Conservation (phyloP, 2,329 filamentous ascomycete genomes). For the Didymella sp. region DNA sequence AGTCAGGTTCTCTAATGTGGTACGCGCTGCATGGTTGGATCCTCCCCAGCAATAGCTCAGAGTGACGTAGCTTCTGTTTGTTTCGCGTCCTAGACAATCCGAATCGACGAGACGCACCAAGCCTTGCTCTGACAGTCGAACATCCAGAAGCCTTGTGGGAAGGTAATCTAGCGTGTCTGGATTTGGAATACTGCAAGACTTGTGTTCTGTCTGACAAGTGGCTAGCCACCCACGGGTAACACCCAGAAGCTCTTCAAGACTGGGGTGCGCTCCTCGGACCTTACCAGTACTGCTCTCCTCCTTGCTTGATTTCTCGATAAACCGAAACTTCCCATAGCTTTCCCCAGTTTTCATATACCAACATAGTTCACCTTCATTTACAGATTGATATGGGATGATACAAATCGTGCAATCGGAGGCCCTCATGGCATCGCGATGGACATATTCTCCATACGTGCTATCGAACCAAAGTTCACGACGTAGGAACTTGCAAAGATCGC, state of each 20-base stretch:
- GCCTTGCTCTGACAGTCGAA: neutral
- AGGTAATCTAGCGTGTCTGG: no score
- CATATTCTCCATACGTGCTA: no score
- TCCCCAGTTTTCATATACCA: no score
- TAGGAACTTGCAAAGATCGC: neutral
- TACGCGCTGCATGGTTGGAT: neutral
- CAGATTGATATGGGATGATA: no score
- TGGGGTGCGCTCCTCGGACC: neutral
- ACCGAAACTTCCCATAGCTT: no score
- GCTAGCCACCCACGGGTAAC: neutral
- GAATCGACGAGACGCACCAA: neutral
- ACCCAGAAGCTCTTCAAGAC: neutral
- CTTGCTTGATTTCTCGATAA: no score
- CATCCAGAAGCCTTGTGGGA: neutral
- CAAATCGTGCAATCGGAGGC: no score
- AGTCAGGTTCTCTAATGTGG: neutral
- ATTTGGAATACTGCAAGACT: neutral
- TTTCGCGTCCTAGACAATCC: no score
- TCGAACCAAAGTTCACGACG: neutral
- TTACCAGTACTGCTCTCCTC: no score
- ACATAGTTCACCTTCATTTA: no score
- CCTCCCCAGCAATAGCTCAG: slow-evolving; percentile 5
- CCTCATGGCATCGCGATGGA: no score
- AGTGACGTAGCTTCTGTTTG: no score
- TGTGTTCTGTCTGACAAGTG: neutral